Evolutionary conservation across 179 eudicot species (phyloP).

Genomic region (Dionaea muscipula): DNA sequence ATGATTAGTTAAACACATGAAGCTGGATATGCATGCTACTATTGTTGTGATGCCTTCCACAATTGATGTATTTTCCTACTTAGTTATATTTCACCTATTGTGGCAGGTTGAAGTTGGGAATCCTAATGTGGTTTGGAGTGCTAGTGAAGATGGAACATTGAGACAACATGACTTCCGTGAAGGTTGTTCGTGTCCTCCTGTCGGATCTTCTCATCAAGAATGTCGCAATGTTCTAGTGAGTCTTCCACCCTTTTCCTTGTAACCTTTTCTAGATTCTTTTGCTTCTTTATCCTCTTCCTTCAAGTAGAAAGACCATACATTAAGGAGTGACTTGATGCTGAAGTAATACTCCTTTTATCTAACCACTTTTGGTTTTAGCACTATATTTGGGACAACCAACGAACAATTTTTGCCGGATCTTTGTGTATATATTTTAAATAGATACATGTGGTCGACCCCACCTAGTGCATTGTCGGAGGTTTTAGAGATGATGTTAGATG

Average conservation of each 20-base stretch:
- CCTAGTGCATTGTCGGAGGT: no score
- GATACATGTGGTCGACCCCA: no score
- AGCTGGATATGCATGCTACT: not conserved
- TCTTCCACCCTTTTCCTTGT: slow-evolving; percentile 6
- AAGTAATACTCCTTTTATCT: no score
- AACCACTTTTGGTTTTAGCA: no score
- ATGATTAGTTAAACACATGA: not conserved
- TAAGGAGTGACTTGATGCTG: no score
- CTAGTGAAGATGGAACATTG: slow-evolving; percentile 97
- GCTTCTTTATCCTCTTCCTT: not conserved
- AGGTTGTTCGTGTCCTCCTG: slow-evolving; percentile 79
- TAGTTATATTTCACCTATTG: not conserved
- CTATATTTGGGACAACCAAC: no score
- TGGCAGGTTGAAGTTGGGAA: slow-evolving; percentile 88
- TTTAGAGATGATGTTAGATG: no score
- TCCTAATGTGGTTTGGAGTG: slow-evolving; percentile 97
- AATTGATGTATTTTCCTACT: not conserved
- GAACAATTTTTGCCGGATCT: no score
- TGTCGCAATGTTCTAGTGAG: slow-evolving; percentile 89
- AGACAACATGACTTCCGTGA: slow-evolving; percentile 96
- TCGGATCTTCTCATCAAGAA: slow-evolving; percentile 75
- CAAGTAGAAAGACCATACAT: no score
- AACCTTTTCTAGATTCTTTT: not conserved
- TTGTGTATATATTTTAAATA: no score
- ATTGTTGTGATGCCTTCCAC: not conserved